Base-by-base conservation (phyloP, 2,329 filamentous ascomycete genomes). In the Cladosporium austrohemisphaericum region DNA sequence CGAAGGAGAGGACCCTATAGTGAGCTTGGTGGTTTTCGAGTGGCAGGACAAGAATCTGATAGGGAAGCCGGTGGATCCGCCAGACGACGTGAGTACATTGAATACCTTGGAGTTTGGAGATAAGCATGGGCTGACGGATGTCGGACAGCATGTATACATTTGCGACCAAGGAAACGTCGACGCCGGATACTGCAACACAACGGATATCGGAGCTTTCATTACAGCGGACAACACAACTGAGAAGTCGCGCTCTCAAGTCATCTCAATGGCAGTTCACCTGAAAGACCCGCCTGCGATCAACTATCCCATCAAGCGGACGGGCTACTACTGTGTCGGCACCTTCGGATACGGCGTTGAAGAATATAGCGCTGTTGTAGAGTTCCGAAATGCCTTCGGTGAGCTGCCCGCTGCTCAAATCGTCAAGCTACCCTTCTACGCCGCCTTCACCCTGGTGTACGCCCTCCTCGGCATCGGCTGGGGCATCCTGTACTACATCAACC, bases 401-500 rank as follows among this genome's bases (percentile, higher is more conserved):
- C 83, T 98, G 49, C 88, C 91, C 4, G 93, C 90, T 6, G 90
- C 90, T 1, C 92, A 98, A 68, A 96, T 98, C 57, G 86, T 94
- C 16, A 98, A 98, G 69, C 76, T 98, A 51, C 92, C 93, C 2
- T 98, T 98, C 68, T 98, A 98, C 64, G 93, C 92, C 38, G 92
- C 86, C 50, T 83, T 97, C 58, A 92, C 91, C 1, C 91, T 98
- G 55, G 81, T 95, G 25, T 98, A 98, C 69, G 90, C 90, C 41
- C 79, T 97, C 16, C 81, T 97, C 57, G 84, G 83, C 54, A 83
- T 83, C 10, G 92, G 90, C 68, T 98, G 93, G 93, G 89, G 81
- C 8, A 95, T 96, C 69, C 76, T 97, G 18, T 97, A 98, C 71
- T 91, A 91, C 62, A 90, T 96, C 68, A 89, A 98, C 68, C 81